A percentile compares a stretch with the other conserved stretches of the same genome.
These are phyloP conservation scores for Pelargonium australe DNA, from an alignment of 441 rosid genomes.

Conservation along the genomic window DNA sequence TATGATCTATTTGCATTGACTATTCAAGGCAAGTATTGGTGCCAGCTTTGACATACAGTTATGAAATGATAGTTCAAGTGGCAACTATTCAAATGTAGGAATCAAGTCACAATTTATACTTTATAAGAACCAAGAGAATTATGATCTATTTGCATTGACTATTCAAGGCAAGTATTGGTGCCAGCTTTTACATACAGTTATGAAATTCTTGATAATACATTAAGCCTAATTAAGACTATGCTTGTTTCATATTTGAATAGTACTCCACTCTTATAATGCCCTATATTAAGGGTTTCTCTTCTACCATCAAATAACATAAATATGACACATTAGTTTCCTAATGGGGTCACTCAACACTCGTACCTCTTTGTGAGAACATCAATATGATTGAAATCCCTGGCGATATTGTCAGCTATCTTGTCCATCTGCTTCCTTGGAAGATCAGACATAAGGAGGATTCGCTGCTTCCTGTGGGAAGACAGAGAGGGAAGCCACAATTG, in stretches of 20 bases:
- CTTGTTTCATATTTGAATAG: too few relatives aligned
- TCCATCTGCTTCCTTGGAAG: constrained; percentile 95
- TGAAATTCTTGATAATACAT: background rate
- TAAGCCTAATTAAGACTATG: background rate
- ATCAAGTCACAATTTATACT: background rate
- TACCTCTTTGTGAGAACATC: constrained; percentile 91
- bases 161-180: background rate
- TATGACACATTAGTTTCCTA: too few relatives aligned
- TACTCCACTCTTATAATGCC: too few relatives aligned
- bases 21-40: background rate
- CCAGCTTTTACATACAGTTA: background rate
- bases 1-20: background rate
- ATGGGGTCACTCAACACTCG: constrained; percentile 14
- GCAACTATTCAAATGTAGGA: background rate
- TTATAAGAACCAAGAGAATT: background rate
- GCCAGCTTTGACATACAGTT: background rate
- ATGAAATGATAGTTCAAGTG: background rate
- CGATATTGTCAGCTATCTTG: constrained; percentile 62
- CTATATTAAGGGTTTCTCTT: too few relatives aligned
- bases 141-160: background rate
- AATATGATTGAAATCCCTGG: constrained; percentile 77
- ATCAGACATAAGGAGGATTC: constrained; percentile 93
- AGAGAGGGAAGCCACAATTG: background rate
- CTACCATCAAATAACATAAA: too few relatives aligned
- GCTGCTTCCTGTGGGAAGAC: constrained; percentile 56